A percentile compares a stretch with the other conserved stretches of the same genome.
phyloP scores from a whole-genome alignment of 2,329 filamentous ascomycete species.

The Ophiostoma perfectum region DNA sequence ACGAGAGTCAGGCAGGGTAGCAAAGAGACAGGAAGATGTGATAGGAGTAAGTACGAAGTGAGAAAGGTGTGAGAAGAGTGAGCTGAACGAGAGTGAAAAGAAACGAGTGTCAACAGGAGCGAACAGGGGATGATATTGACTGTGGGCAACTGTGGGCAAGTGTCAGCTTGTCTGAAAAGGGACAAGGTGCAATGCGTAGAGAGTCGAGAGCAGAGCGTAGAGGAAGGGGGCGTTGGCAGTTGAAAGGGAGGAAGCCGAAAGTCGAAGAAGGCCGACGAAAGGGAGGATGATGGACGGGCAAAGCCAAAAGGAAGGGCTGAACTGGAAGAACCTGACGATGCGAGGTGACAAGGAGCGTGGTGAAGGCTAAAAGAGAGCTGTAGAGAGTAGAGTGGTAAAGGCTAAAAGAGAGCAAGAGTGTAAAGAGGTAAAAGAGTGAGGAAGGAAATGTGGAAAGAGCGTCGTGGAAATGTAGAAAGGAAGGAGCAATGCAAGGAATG shows the following conservation, averaged over 20 bases:
- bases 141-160: background rate
- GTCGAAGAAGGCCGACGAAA: background rate
- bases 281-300: background rate
- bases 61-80: background rate
- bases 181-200: slow-evolving; percentile 10
- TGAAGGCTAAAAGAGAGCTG: no score
- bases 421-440: background rate
- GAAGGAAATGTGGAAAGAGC: background rate
- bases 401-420: background rate
- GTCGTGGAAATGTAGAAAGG: background rate
- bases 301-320: background rate
- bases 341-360: no score
- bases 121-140: background rate
- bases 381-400: background rate
- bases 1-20: background rate
- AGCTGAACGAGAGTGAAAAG: background rate
- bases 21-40: background rate
- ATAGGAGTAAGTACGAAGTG: background rate
- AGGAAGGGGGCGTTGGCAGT: background rate
- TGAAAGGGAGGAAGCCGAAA: background rate
- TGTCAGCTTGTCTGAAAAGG: slow-evolving; percentile 21
- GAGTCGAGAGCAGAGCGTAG: background rate
- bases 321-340: background rate
- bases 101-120: background rate
- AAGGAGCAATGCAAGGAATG: background rate